Evolutionary conservation across 108 stramenopile species (phyloP).

Genomic region (Nitzschia putrida): DNA sequence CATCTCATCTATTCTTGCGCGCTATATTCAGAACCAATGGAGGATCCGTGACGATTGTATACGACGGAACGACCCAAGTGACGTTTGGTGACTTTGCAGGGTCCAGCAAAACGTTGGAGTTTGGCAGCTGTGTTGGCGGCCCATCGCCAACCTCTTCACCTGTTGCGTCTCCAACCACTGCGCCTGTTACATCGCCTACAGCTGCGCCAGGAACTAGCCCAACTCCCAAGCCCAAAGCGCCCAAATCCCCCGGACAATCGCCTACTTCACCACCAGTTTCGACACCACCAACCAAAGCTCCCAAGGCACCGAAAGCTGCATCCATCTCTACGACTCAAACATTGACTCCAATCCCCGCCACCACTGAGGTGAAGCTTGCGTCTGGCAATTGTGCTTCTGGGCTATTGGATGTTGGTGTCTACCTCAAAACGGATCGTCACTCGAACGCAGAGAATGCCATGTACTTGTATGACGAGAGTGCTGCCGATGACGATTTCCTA

Average conservation of each 20-base stretch:
- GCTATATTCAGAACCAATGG: neutral
- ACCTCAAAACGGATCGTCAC: too few species aligned
- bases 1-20: neutral
- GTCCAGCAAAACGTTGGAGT: neutral
- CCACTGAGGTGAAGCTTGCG: too few species aligned
- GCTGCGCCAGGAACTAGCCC: neutral
- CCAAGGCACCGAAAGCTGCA: too few species aligned
- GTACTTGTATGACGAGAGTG: neutral
- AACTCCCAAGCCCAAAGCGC: neutral
- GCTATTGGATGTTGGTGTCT: too few species aligned
- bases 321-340: neutral
- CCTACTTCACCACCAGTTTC: neutral
- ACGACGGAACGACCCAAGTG: neutral
- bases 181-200: constrained; percentile 1
- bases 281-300: neutral
- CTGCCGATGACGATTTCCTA: neutral
- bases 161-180: neutral
- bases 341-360: too few species aligned
- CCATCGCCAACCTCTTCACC: neutral
- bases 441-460: neutral
- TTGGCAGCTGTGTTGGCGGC: constrained; percentile 19
- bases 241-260: neutral
- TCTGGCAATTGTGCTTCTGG: too few species aligned
- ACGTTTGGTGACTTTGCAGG: neutral
- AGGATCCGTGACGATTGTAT: neutral